These are phyloP conservation scores for Acer saccharum DNA, from an alignment of 345 rosid species.

Conservation along the genomic window DNA sequence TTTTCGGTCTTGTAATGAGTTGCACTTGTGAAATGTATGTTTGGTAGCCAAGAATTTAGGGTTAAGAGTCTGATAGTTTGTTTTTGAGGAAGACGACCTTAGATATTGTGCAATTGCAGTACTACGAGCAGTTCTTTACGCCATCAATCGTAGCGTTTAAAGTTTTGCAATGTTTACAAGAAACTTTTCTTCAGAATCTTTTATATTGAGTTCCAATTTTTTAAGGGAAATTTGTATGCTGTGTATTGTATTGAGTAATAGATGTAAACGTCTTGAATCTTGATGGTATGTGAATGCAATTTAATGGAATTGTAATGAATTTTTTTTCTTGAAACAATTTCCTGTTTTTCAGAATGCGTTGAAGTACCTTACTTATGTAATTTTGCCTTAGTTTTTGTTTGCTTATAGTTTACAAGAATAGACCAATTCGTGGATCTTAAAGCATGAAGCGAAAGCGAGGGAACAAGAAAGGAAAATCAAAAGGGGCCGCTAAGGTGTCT, in stretches of 20 bases:
- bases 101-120: too few species aligned
- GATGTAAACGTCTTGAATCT: neutral
- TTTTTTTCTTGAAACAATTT: neutral
- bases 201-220: neutral
- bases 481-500: slow-evolving; percentile 23
- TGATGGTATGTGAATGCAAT: neutral
- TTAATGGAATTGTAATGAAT: neutral
- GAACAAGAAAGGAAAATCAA: slow-evolving; percentile 61
- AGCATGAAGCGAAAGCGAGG: slow-evolving; percentile 76
- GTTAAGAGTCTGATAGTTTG: neutral
- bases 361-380: neutral
- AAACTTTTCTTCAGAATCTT: neutral
- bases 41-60: neutral
- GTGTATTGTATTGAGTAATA: neutral
- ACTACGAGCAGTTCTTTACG: neutral
- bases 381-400: slow-evolving; percentile 1
- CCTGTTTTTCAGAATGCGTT: neutral
- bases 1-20: neutral
- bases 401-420: slow-evolving; percentile 8
- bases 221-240: neutral
- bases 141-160: neutral
- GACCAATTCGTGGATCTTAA: slow-evolving; percentile 11
- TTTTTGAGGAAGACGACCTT: too few species aligned
- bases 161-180: neutral
- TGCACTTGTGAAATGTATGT: neutral